phyloP scores from a whole-genome alignment of 2,329 filamentous ascomycete genomes.

The Cyphellophora europaea region DNA sequence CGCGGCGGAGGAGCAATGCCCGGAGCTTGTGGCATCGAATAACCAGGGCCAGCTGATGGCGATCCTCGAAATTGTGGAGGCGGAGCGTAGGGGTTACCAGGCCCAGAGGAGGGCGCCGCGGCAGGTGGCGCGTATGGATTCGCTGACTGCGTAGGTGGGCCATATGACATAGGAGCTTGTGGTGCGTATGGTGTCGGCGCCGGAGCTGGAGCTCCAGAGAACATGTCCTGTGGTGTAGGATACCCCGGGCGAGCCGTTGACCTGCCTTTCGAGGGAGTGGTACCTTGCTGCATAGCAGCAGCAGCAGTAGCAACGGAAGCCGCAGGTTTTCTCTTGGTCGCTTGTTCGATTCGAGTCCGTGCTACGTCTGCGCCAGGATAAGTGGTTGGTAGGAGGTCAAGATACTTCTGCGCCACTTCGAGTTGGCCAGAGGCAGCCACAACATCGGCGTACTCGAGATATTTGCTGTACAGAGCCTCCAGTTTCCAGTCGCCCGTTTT shows the following conservation, averaged over 20 bases:
- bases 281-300: slow-evolving; percentile 23
- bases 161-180: slow-evolving; percentile 32
- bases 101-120: slow-evolving; percentile 20
- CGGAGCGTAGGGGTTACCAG: slow-evolving; percentile 30
- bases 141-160: slow-evolving; percentile 24
- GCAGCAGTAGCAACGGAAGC: slow-evolving; percentile 27
- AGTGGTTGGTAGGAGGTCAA: slow-evolving; percentile 71
- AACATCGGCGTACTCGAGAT: slow-evolving; percentile 94
- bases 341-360: slow-evolving; percentile 73
- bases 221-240: slow-evolving; percentile 18
- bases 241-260: slow-evolving; percentile 3
- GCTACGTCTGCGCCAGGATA: slow-evolving; percentile 85
- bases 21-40: slow-evolving; percentile 26
- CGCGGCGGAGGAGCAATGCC: slow-evolving; percentile 53
- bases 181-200: slow-evolving; percentile 21
- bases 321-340: slow-evolving; percentile 49
- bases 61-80: slow-evolving; percentile 35
- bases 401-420: slow-evolving; percentile 78
- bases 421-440: slow-evolving; percentile 84
- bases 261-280: neutral
- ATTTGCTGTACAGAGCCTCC: slow-evolving; percentile 79
- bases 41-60: slow-evolving; percentile 30
- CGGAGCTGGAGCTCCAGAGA: slow-evolving; percentile 23
- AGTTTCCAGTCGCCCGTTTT: slow-evolving; percentile 81
- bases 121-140: slow-evolving; percentile 44